A percentile compares a stretch with the other conserved stretches of the same genome.
phyloP scores from a whole-genome alignment of 495 filamentous ascomycete genomes.

The Neurospora sp. region DNA sequence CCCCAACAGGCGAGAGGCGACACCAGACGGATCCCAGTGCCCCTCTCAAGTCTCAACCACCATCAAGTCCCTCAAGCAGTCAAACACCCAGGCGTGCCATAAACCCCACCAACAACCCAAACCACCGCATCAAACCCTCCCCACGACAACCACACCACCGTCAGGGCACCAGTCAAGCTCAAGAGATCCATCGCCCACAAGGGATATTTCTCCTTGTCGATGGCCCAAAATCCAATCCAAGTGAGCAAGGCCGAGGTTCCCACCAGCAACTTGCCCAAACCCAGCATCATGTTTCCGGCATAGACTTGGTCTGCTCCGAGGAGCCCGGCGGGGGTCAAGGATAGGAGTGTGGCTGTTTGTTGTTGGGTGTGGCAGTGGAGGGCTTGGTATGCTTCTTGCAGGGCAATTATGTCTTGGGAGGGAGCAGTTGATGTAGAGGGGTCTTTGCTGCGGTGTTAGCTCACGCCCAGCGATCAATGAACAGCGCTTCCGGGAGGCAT shows the following conservation, averaged over 20 bases:
- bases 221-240: background rate
- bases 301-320: background rate
- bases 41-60: background rate
- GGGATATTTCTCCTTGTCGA: background rate
- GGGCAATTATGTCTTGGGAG: too few species aligned
- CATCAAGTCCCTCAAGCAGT: background rate
- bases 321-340: background rate
- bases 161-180: background rate
- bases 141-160: background rate
- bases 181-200: background rate
- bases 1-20: background rate
- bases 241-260: background rate
- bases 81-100: background rate
- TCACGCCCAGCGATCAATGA: too few species aligned
- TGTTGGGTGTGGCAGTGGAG: background rate
- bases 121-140: background rate
- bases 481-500: too few species aligned
- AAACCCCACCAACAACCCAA: constrained; percentile 21
- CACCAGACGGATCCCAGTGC: background rate
- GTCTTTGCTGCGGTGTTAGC: too few species aligned
- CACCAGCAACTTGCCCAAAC: background rate
- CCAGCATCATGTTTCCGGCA: background rate
- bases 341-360: background rate
- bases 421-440: too few species aligned
- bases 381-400: background rate